Conservation (phyloP, 305 asterid genomes). For the Fraxinus greggii region DNA sequence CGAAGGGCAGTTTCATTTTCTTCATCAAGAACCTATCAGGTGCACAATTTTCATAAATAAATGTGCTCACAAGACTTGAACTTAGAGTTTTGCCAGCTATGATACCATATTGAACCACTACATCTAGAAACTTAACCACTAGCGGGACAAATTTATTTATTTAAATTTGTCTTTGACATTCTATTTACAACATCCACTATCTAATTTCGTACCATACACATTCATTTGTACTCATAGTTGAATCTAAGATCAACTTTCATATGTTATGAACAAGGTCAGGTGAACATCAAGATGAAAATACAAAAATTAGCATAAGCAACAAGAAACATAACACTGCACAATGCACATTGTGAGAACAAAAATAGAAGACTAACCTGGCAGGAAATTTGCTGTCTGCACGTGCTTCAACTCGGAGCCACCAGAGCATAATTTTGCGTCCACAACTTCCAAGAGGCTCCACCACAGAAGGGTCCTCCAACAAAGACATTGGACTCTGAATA, state of each 20-base stretch:
- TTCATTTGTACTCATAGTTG: not conserved
- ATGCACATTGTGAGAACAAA: constrained; percentile 14
- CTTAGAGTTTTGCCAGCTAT: not conserved
- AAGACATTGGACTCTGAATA: constrained; percentile 65
- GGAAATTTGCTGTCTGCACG: constrained; percentile 92
- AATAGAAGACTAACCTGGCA: constrained; percentile 58
- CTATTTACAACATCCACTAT: not conserved
- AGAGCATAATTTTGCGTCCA: constrained; percentile 73
- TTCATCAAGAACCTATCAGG: not conserved
- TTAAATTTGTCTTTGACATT: not conserved
- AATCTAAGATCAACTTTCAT: not conserved
- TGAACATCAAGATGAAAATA: constrained; percentile 5
- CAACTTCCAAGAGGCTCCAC: constrained; percentile 92
- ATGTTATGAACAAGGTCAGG: constrained; percentile 6
- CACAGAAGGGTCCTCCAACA: constrained; percentile 61
- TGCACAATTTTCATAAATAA: not conserved
- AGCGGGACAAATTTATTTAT: not conserved
- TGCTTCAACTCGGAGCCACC: constrained; percentile 99
- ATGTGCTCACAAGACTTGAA: not conserved
- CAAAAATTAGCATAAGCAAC: not conserved
- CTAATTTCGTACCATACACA: not conserved
- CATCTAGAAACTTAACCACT: not conserved
- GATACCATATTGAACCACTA: not conserved
- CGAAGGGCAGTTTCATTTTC: not conserved
- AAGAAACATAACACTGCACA: not conserved